A percentile compares a stretch with the other conserved stretches of the same genome.
These are phyloP conservation scores for Penicillium cinerascens DNA, from an alignment of 495 filamentous ascomycete species.

Conservation along the genomic window DNA sequence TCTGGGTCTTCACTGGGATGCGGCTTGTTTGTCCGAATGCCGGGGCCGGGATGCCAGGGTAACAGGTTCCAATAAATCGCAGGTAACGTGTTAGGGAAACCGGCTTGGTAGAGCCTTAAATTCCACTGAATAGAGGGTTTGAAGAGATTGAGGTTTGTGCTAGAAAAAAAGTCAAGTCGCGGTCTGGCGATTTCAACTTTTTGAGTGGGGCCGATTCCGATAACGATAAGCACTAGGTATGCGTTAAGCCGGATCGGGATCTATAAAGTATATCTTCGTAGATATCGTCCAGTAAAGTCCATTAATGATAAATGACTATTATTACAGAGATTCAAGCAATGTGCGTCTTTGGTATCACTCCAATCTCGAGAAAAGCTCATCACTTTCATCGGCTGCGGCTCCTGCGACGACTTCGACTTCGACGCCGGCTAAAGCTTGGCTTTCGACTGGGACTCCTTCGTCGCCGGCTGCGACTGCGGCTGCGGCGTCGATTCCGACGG, in stretches of 20 bases:
- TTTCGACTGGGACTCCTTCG: conserved; percentile 13
- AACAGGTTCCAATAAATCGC: not conserved
- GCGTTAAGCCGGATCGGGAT: not conserved
- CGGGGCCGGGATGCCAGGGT: not conserved
- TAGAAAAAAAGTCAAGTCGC: conserved; percentile 10
- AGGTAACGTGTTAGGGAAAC: not conserved
- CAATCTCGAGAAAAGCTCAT: conserved; percentile 1
- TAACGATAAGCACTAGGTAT: conserved; percentile 11
- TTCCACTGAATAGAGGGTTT: not conserved
- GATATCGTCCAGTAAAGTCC: not conserved
- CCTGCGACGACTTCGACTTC: conserved; percentile 14
- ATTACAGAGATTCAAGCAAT: not conserved
- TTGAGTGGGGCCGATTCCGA: conserved; percentile 19
- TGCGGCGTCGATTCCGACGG: conserved; percentile 17
- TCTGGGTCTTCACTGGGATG: not conserved
- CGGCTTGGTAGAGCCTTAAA: not conserved
- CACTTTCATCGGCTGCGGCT: conserved; percentile 11
- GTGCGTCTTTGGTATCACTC: not conserved
- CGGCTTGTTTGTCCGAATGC: not conserved
- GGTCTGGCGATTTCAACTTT: conserved; percentile 22
- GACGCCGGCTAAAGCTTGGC: conserved; percentile 7
- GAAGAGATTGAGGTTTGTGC: not conserved
- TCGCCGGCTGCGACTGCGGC: conserved; percentile 15
- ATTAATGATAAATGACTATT: conserved; percentile 11
- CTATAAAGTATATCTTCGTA: not conserved